phyloP scores from a whole-genome alignment of 2,329 filamentous ascomycete genomes.

The Sarocladium brachiariae region DNA sequence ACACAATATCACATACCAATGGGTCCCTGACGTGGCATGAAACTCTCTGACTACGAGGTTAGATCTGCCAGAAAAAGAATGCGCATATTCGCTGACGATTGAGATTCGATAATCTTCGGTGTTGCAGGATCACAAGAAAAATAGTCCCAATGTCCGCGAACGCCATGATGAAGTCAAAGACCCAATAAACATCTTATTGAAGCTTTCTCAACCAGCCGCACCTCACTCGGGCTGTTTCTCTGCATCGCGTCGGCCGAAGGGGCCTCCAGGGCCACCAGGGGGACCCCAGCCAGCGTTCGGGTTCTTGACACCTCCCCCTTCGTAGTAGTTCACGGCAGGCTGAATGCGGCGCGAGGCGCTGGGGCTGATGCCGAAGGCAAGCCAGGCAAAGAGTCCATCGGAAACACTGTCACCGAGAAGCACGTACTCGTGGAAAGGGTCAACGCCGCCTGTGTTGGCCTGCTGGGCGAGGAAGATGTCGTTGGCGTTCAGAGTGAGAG shows the following conservation, averaged over 20 bases:
- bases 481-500: constrained; percentile 42
- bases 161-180: too few species aligned
- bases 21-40: too few species aligned
- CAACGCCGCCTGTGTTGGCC: constrained; percentile 37
- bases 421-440: constrained; percentile 53
- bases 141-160: too few species aligned
- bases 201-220: too few species aligned
- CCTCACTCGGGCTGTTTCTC: neutral
- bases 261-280: neutral
- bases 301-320: constrained; percentile 25
- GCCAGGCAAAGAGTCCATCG: constrained; percentile 50
- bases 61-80: too few species aligned
- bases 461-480: constrained; percentile 41
- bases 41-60: too few species aligned
- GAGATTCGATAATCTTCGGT: too few species aligned
- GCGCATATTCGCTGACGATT: too few species aligned
- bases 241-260: neutral
- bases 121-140: too few species aligned
- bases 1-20: too few species aligned
- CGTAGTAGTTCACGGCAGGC: constrained; percentile 26
- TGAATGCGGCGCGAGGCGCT: constrained; percentile 16
- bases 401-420: constrained; percentile 44
- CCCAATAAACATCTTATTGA: too few species aligned
- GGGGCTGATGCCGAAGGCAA: constrained; percentile 43
- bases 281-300: constrained; percentile 3